Evolutionary conservation across 495 filamentous ascomycete genomes (phyloP), one percentile per base, ranked within the genome.

Genomic region (Saxophila tyrrhenica): DNA sequence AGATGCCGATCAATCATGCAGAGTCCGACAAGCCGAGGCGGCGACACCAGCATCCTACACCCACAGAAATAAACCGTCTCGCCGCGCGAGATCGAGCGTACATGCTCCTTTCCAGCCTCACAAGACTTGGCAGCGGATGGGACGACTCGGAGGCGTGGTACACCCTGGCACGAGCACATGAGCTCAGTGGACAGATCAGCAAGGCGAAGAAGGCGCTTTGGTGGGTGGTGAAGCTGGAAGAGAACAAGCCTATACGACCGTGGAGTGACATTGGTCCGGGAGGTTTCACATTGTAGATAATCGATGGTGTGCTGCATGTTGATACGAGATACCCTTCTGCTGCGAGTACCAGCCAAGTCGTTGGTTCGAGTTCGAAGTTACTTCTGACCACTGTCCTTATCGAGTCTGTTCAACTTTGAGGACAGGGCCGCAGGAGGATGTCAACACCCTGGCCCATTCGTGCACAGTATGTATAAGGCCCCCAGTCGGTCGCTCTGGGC

Each of bases 101-200:
- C 63, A 83, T 79, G 13, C 75, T 97, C 42, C 77, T 98, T 0
- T 83, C 82, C 8, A 76, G 77, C 1, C 74, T 97, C 51, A 95
- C 88, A 1, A 90, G 86, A 69, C 76, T 86, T 2, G 89, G 89
- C n/a, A 74, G 70, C 24, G 90, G 89, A 3, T 97, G 94, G 94
- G 87, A 95, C 66, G 78, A 83, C 62, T 81, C 83, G n/a, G 92
- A 95, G 65, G 92, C 90, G 19, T 98, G 92, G 92, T 89, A 84
- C 62, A 81, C 82, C 10, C 77, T 98, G 16, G 87, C 92, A 0
- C 72, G 86, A 57, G 88, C 83, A 44, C 86, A 94, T 60, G 91
- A 96, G 69, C 80, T 83, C 52, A 83, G 84, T 49, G 85, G 84
- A 7, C 85, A 96, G 72, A 65, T 79, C 7, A 85, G 89, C 43